phyloP scores from a whole-genome alignment of 2,329 filamentous ascomycete genomes.

The Annulohypoxylon truncatum region DNA sequence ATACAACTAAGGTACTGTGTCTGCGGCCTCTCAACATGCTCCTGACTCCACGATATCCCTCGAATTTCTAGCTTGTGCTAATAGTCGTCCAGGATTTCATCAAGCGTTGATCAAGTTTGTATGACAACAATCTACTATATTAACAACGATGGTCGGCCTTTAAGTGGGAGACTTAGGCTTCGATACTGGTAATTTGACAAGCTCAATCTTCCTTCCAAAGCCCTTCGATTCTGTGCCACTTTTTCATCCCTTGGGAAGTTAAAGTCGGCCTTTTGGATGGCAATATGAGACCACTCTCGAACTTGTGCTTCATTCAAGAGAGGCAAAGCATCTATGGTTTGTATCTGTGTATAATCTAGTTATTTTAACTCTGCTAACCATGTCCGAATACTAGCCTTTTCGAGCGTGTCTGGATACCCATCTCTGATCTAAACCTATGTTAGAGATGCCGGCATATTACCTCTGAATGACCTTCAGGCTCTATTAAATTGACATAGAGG shows the following conservation, averaged over 20 bases:
- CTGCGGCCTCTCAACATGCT: not conserved
- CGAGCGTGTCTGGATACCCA: not conserved
- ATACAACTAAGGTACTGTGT: not conserved
- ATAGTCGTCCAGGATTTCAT: not conserved
- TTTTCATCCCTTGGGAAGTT: not conserved
- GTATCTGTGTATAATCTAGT: not conserved
- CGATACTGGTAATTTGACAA: not conserved
- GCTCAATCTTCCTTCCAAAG: not conserved
- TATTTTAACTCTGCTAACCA: not conserved
- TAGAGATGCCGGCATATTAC: not conserved
- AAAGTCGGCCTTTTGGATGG: too few species aligned
- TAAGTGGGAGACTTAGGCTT: not conserved
- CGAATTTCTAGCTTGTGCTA: not conserved
- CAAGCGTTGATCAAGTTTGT: not conserved
- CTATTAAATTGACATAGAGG: not conserved
- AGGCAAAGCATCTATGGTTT: not conserved
- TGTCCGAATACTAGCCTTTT: not conserved
- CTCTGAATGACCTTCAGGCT: not conserved
- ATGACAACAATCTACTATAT: not conserved
- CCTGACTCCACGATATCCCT: not conserved
- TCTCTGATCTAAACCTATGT: not conserved
- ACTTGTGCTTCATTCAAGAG: not conserved
- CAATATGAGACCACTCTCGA: not conserved
- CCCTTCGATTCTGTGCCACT: not conserved
- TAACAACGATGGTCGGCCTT: not conserved